Base-by-base conservation (phyloP, 2,329 filamentous ascomycete species). In the Colletotrichum siamense region DNA sequence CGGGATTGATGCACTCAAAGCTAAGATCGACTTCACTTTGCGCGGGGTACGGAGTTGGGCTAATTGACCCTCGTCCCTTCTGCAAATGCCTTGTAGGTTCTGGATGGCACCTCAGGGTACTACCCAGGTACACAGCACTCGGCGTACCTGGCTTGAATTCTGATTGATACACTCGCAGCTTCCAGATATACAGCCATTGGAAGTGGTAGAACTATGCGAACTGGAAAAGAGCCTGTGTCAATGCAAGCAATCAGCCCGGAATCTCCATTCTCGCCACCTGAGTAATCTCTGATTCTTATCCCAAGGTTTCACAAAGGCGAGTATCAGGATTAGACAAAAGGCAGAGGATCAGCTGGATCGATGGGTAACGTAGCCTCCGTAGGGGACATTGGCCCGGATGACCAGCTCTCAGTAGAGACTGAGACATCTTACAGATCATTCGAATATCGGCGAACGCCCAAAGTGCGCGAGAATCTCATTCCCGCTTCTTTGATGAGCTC, bases 401-500 rank as follows among this genome's bases (percentile, higher is more conserved):
- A 32, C 18, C 30, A 44, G 44, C 65, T 13, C 18, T n/a, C 9
- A 24, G 39, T 12, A 28, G 9, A 52, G 3, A 49, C 36, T 30
- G 63, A 66, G 44, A 49, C 63, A 36, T 34, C 28, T 22, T 30
- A 26, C 28, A 30, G 16, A 24, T 28, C 55, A 26, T 28, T 26
- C 15, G 26, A 59, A 16, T 12, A 28, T 16, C 55, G 22, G 16
- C 22, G 16, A 49, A 49, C n/a, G 44, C 3, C 5, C 44, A 6
- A 49, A 13, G 10, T 49, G 44, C 10, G 44, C 44, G 44, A 64
- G 32, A 64, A 22, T 22, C 32, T 32, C 62, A 77, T 10, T 68
- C 49, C 28, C 28, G 52, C 32, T 78, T 78, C 55, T 66, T 73
- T 18, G 26, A n/a, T 8, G 36, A 32, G 71, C 80, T 81, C 15